Conservation (phyloP, 306 rosid species). For the Sechiopsis laciniata region DNA sequence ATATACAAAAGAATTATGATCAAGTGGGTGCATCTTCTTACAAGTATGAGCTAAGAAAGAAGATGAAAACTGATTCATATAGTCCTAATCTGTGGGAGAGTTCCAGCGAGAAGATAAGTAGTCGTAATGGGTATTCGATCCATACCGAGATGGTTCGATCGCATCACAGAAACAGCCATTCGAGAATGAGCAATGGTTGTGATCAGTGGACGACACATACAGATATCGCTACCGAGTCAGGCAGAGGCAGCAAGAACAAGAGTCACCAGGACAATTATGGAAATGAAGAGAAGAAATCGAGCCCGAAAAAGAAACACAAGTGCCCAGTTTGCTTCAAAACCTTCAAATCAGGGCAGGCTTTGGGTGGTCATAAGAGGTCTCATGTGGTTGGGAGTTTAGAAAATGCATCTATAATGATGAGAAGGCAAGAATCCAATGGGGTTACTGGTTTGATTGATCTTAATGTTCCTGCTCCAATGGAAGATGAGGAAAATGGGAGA, state of each 20-base stretch:
- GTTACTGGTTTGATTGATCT: conserved; percentile 66
- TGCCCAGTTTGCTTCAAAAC: conserved; percentile 76
- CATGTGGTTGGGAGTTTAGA: conserved; percentile 71
- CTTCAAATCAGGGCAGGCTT: conserved; percentile 87
- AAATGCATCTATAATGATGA: conserved; percentile 45
- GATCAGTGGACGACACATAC: conserved; percentile 40
- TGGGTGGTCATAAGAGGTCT: conserved; percentile 96
- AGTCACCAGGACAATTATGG: conserved; percentile 25
- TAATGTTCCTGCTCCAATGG: conserved; percentile 77
- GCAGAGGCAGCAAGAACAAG: conserved; percentile 24
- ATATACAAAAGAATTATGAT: conserved; percentile 24
- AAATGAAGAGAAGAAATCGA: conserved; percentile 39
- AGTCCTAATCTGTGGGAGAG: conserved; percentile 28
- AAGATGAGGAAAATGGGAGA: conserved; percentile 42
- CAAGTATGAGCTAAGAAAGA: conserved; percentile 41
- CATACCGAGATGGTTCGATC: conserved; percentile 30
- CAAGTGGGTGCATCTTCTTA: conserved; percentile 25
- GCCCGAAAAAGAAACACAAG: conserved; percentile 58
- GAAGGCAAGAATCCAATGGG: conserved; percentile 36
- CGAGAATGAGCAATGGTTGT: conserved; percentile 29
- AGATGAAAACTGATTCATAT: conserved; percentile 32
- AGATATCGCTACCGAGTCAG: conserved; percentile 28
- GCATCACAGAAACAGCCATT: conserved; percentile 37
- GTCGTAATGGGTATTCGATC: conserved; percentile 21
- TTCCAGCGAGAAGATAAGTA: conserved; percentile 27